Conservation (phyloP, 768 basidiomycete genomes). For the Sarcomyxa edulis region DNA sequence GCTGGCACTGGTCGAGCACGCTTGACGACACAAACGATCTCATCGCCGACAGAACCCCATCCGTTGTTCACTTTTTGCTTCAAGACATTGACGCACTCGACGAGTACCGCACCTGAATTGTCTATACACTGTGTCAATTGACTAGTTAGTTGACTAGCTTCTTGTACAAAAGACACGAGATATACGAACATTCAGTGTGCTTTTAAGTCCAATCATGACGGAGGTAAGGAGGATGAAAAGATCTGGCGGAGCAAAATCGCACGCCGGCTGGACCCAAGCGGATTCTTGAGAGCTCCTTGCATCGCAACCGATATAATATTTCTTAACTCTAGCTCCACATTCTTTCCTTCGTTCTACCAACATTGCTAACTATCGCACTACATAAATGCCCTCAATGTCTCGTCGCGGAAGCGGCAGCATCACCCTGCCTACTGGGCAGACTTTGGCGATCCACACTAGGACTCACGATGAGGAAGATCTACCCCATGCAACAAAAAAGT, state of each 20-base stretch:
- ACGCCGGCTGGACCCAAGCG: too few relatives aligned
- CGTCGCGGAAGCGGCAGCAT: conserved; percentile 77
- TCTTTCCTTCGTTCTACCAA: too few relatives aligned
- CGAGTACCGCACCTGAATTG: conserved; percentile 91
- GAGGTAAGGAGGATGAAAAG: conserved; percentile 8
- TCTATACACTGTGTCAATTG: conserved; percentile 88
- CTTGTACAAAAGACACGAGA: neutral
- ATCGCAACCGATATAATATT: too few relatives aligned
- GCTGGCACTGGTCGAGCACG: conserved; percentile 79
- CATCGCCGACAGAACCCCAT: conserved; percentile 90
- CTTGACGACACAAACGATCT: conserved; percentile 94
- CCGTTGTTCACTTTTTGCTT: conserved; percentile 96
- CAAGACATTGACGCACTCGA: conserved; percentile 94
- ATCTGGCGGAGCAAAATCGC: conserved; percentile 9
- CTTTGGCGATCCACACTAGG: conserved; percentile 81
- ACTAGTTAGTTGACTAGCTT: too few relatives aligned
- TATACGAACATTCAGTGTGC: conserved; percentile 72
- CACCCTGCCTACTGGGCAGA: conserved; percentile 68
- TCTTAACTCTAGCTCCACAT: too few relatives aligned
- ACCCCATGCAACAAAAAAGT: conserved; percentile 94
- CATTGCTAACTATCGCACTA: too few relatives aligned
- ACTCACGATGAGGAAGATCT: conserved; percentile 84
- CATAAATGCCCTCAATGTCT: conserved; percentile 55
- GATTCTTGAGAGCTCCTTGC: too few relatives aligned
- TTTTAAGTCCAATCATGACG: conserved; percentile 92